These are phyloP conservation scores for Acacia pycnantha DNA, from an alignment of 331 rosid species.

Conservation along the genomic window DNA sequence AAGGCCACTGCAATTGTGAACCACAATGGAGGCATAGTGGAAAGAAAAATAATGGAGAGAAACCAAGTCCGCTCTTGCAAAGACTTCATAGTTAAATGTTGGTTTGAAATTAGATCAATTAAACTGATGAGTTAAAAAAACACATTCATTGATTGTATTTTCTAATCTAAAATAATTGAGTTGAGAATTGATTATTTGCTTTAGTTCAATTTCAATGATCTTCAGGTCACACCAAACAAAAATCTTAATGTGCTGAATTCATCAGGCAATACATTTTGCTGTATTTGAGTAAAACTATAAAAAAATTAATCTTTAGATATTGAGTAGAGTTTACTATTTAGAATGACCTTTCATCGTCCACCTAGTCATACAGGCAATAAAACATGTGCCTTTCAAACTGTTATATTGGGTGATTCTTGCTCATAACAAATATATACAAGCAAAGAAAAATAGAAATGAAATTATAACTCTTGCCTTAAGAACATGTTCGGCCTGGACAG, in stretches of 20 bases:
- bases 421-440: neutral
- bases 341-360: neutral
- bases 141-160: too few species aligned
- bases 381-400: neutral
- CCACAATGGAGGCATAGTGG: too few species aligned
- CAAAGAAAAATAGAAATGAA: neutral
- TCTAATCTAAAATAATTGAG: neutral
- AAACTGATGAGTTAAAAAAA: too few species aligned
- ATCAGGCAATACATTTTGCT: neutral
- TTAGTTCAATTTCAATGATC: neutral
- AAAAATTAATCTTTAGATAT: neutral
- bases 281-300: neutral
- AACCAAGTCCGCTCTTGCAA: too few species aligned
- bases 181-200: too few species aligned
- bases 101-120: too few species aligned
- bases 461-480: constrained; percentile 62
- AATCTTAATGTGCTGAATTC: neutral
- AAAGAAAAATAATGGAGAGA: too few species aligned
- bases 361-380: neutral
- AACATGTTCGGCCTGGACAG: constrained; percentile 81
- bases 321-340: neutral
- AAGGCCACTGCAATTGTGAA: too few species aligned
- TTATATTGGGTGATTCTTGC: neutral
- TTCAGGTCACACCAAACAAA: neutral
- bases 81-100: too few species aligned